These are phyloP conservation scores for Russula emetica DNA, from an alignment of 768 basidiomycete genomes.

Conservation along the genomic window DNA sequence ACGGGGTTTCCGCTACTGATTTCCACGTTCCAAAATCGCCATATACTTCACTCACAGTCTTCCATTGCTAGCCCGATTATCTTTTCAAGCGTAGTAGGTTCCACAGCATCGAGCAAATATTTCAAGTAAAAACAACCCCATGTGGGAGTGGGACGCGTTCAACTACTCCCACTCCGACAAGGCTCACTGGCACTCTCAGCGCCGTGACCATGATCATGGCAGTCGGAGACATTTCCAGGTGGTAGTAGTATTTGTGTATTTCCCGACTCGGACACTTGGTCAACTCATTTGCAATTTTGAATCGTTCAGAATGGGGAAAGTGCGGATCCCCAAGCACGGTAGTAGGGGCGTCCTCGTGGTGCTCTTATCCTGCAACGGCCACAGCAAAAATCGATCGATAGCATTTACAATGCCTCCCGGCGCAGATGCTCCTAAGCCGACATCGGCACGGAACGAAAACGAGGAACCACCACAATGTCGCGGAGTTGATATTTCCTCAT, in stretches of 20 bases:
- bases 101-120: not conserved
- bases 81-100: not conserved
- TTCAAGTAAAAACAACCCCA: not conserved
- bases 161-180: not conserved
- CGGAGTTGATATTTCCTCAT: constrained; percentile 24
- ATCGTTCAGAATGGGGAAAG: not conserved
- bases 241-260: not conserved
- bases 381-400: not conserved
- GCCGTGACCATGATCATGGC: not conserved
- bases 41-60: not conserved
- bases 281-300: not conserved
- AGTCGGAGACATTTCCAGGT: not conserved
- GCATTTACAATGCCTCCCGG: not conserved
- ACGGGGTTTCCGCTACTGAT: not conserved
- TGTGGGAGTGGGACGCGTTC: too few species aligned
- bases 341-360: not conserved
- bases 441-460: constrained; percentile 6
- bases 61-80: not conserved
- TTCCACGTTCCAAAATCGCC: not conserved
- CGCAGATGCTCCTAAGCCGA: constrained; percentile 8
- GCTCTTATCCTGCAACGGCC: not conserved
- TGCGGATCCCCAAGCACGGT: not conserved
- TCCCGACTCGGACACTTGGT: not conserved
- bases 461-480: constrained; percentile 12
- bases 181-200: too few species aligned